Evolutionary conservation across 345 rosid species (phyloP), one percentile per base, ranked within the genome.

Genomic region (Stellera chamaejasme): DNA sequence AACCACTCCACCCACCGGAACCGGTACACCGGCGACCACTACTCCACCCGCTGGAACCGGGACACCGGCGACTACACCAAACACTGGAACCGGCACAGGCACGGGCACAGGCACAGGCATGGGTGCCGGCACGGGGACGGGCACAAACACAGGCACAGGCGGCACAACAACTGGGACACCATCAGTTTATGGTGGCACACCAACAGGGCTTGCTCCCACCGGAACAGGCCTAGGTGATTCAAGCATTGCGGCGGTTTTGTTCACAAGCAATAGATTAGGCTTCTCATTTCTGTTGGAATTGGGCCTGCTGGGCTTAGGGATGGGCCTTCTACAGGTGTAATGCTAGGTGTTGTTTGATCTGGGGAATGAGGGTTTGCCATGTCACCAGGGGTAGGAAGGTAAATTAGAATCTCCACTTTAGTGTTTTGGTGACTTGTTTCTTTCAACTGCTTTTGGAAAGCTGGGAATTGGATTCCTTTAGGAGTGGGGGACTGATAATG

Each of bases 201-300:
- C 63, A 4, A 57, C 61, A 8, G 71, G 74, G 6, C 69, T 56
- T 3, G 39, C 70, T 6, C 68, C 59, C n/a, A 66, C 63, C 36
- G 68, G 66, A 10, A 60, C 62, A 3, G 64, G 73, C 52, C 36
- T 57, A 15, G 69, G 10, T 27, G 65, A 49, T 44, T 14, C 57
- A 26, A 47, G 53, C 41, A 47, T 26, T 49, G 75, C 67, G 1
- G 77, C 44, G 56, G 43, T 57, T 48, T 5, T 27, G 36, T 10
- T 59, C 26, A 59, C 47, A 54, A 57, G 27, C 68, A 45, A 58
- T 10, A 43, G 28, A 62, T 27, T 58, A 42, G 3, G 69, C 52
- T 64, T 66, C 15, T 55, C 60, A 0, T 13, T 56, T 10, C 2
- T 49, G 41, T 13, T 69, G 3, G 10, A 45, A 32, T 41, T 67